phyloP scores from a whole-genome alignment of 1,139 yeast species.

The Magnusiomyces tetraspermus region DNA sequence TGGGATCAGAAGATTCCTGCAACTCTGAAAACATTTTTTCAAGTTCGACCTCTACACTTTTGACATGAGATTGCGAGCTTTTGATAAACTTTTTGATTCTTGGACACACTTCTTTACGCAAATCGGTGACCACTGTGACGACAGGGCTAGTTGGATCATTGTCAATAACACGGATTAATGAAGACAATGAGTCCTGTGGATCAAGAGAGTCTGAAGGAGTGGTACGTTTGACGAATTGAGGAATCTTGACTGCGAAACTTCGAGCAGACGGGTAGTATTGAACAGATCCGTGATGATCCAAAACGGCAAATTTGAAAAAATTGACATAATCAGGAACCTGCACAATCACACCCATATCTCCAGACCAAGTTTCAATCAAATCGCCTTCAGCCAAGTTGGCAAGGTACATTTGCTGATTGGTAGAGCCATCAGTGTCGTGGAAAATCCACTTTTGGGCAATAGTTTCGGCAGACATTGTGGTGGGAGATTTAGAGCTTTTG shows the following conservation, averaged over 20 bases:
- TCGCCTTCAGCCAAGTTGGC: constrained; percentile 11
- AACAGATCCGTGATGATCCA: constrained; percentile 14
- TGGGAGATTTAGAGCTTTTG: background rate
- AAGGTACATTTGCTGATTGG: constrained; percentile 13
- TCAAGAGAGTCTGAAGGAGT: background rate
- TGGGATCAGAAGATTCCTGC: constrained; percentile 14
- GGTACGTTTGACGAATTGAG: constrained; percentile 6
- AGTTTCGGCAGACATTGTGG: constrained; percentile 1
- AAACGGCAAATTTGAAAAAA: constrained; percentile 6
- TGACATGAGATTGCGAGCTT: constrained; percentile 5
- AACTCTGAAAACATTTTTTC: constrained; percentile 13
- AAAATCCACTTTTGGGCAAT: background rate
- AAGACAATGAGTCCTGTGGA: constrained; percentile 1
- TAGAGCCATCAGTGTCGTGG: background rate
- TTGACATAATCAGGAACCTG: constrained; percentile 12
- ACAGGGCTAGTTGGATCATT: constrained; percentile 9
- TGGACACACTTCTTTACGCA: constrained; percentile 11
- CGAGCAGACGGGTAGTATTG: background rate
- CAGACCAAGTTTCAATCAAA: constrained; percentile 9
- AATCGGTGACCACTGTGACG: constrained; percentile 6
- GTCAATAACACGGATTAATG: constrained; percentile 9
- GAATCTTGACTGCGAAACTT: constrained; percentile 10
- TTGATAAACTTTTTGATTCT: constrained; percentile 8
- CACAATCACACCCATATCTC: constrained; percentile 12
- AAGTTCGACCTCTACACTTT: constrained; percentile 7